Conservation (phyloP, 2,329 filamentous ascomycete species). For the Trichoderma atroviride region DNA sequence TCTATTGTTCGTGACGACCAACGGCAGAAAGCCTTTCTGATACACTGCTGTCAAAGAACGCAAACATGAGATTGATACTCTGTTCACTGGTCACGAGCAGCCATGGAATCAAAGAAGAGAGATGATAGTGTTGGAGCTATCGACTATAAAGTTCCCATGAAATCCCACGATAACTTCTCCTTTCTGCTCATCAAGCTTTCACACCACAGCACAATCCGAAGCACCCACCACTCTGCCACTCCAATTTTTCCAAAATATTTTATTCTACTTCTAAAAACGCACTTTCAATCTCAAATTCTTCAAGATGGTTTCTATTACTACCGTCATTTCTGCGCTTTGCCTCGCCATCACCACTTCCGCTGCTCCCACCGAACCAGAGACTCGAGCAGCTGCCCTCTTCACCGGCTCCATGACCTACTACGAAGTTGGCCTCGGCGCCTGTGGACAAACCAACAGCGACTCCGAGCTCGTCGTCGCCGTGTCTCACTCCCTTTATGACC, state of each 20-base stretch:
- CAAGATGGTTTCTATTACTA: constrained; percentile 24
- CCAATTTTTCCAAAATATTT: not conserved
- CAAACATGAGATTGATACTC: constrained; percentile 5
- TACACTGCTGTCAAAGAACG: not conserved
- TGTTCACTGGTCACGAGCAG: not conserved
- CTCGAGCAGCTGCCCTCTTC: not conserved
- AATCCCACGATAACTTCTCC: constrained; percentile 11
- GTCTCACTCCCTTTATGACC: constrained; percentile 68
- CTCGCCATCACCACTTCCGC: constrained; percentile 21
- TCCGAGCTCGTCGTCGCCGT: constrained; percentile 67
- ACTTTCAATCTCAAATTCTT: not conserved
- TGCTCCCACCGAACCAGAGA: constrained; percentile 11
- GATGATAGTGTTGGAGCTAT: not conserved
- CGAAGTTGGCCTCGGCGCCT: constrained; percentile 66
- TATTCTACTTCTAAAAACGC: not conserved
- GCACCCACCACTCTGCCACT: not conserved
- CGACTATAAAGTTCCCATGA: constrained; percentile 20
- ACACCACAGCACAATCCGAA: not conserved
- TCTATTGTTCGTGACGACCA: not conserved
- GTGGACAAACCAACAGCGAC: constrained; percentile 59
- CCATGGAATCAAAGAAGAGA: not conserved
- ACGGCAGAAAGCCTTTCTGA: not conserved
- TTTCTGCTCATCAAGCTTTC: constrained; percentile 8
- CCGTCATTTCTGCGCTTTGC: constrained; percentile 8
- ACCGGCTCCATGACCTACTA: constrained; percentile 55